Evolutionary conservation across 2,329 filamentous ascomycete genomes (phyloP).

Genomic region (Colletotrichum sidae): DNA sequence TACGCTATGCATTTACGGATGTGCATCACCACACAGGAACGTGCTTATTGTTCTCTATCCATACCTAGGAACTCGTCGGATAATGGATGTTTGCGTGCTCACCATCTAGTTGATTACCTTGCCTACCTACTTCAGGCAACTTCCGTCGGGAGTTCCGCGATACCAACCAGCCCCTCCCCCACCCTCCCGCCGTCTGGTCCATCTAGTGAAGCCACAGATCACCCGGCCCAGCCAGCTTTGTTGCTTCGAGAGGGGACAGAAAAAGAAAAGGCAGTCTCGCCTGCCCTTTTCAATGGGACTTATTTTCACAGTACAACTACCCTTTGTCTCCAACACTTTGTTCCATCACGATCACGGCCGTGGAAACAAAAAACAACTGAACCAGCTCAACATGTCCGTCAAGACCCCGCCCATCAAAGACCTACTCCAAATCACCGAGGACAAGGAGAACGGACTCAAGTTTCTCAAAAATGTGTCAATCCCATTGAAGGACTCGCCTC

Average conservation of each 20-base stretch:
- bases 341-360: too few relatives aligned
- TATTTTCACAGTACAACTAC: neutral
- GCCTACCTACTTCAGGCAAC: neutral
- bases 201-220: constrained; percentile 1
- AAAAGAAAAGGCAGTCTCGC: too few relatives aligned
- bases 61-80: too few relatives aligned
- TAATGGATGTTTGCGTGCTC: neutral
- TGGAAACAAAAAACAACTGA: too few relatives aligned
- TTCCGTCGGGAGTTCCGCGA: neutral
- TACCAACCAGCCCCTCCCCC: constrained; percentile 29
- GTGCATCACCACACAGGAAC: too few relatives aligned
- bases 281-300: neutral
- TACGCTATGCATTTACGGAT: too few relatives aligned
- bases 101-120: neutral
- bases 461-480: constrained; percentile 51
- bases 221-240: neutral
- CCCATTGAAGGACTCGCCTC: constrained; percentile 43
- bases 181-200: constrained; percentile 25
- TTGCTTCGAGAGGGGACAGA: neutral
- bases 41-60: too few relatives aligned
- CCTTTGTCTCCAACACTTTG: neutral
- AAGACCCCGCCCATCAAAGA: constrained; percentile 33
- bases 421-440: constrained; percentile 28
- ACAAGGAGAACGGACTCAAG: constrained; percentile 43
- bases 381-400: constrained; percentile 15